phyloP scores from a whole-genome alignment of 1,284 basidiomycete species.

The Chondrostereum purpureum region DNA sequence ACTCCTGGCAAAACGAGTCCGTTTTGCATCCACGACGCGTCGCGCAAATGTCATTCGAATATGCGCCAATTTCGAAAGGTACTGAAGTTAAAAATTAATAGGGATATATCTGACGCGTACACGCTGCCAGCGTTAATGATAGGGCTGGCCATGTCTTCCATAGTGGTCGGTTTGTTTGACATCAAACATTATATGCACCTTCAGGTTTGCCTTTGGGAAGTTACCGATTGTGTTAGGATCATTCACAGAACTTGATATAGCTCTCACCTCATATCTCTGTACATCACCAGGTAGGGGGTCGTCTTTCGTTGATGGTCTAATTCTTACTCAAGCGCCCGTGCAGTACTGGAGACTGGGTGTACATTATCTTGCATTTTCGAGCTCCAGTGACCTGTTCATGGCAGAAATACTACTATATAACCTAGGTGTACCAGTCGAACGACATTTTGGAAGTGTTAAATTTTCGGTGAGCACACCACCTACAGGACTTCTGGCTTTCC shows the following conservation, averaged over 20 bases:
- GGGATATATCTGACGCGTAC: no score
- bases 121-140: constrained; percentile 72
- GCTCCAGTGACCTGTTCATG: constrained; percentile 80
- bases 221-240: constrained; percentile 6
- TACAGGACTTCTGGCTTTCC: neutral
- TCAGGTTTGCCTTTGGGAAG: constrained; percentile 41
- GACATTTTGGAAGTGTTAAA: constrained; percentile 82
- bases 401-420: constrained; percentile 73
- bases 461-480: constrained; percentile 63
- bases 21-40: no score
- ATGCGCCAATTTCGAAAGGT: constrained; percentile 80
- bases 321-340: constrained; percentile 11
- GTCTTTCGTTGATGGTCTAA: constrained; percentile 4
- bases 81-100: no score
- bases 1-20: no score
- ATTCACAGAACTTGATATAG: constrained; percentile 25
- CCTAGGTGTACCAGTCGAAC: constrained; percentile 69
- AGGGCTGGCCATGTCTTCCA: constrained; percentile 59
- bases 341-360: constrained; percentile 82
- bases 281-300: constrained; percentile 53
- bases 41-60: constrained; percentile 63
- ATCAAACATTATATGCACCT: constrained; percentile 84
- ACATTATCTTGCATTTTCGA: constrained; percentile 77
- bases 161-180: constrained; percentile 73
- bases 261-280: constrained; percentile 64